Base-by-base conservation (phyloP, 2,329 filamentous ascomycete genomes). In the Blastomyces gilchristii region DNA sequence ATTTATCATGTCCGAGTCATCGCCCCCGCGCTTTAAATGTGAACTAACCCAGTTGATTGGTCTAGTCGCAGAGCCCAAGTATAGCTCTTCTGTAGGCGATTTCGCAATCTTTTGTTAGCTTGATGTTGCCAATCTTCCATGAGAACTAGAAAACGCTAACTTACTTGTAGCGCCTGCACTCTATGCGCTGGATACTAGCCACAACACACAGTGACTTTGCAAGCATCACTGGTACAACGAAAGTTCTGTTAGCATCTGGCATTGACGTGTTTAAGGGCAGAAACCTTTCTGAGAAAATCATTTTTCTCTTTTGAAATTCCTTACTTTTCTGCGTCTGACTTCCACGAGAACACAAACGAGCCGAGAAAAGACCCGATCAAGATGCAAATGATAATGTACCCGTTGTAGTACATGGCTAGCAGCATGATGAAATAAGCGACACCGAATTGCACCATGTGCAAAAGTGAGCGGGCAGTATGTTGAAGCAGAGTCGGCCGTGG, bases 331-430 rank as follows among this genome's bases (percentile, higher is more conserved):
- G 63, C 65, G 31, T 63, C 43, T 16, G 68, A 64, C 62, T 89
- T 87, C 87, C 88, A 92, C 39, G 85, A 83, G 72, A 90, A 93
- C 64, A 89, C 71, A 66, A 91, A 90, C 14, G 83, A 80, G 18
- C 90, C 90, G 5, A 92, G 63, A 67, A 85, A 90, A 0, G 87
- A 85, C 1, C 90, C 90, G 62, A 93, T 82, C 66, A 93, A 84
- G 72, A 94, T 90, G 68, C 85, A 90, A 64, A 93, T 87, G 73
- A 94, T 89, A 66, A 94, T 82, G 74, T 90, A 94, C 11, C 86
- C 82, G 64, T 86, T 86, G 73, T 81, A 86, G 66, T 85, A 85
- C 83, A 86, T 86, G 25, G 83, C 81, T 34, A 86, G 71, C 62
- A 81, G 76, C 90, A 94, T 93, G 69, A 93, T 75, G 68, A 93